Conservation (phyloP, 1,284 basidiomycete genomes). For the Coniferiporia sulphurascens region DNA sequence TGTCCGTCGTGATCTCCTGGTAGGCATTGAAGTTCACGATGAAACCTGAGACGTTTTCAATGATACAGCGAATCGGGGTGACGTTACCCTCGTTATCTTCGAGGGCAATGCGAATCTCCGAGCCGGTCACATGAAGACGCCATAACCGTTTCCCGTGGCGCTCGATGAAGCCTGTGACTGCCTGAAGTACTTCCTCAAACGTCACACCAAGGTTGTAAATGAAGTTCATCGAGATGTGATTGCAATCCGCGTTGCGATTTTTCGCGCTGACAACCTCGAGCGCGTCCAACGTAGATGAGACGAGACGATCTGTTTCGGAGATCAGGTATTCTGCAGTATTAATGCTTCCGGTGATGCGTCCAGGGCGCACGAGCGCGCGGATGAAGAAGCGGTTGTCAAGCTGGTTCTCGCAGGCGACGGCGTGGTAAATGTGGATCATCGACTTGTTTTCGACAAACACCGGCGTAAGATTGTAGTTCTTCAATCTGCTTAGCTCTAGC, state of each 20-base stretch:
- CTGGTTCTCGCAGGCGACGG: conserved; percentile 92
- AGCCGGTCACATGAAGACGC: conserved; percentile 96
- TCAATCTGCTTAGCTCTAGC: conserved; percentile 92
- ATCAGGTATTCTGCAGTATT: conserved; percentile 95
- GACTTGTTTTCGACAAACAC: conserved; percentile 85
- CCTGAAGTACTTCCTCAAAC: conserved; percentile 94
- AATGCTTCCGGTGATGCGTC: conserved; percentile 87
- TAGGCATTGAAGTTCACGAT: conserved; percentile 99
- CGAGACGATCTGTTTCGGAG: conserved; percentile 95
- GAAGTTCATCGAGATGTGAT: conserved; percentile 98
- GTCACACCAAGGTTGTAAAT: conserved; percentile 94
- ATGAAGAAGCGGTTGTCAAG: conserved; percentile 98
- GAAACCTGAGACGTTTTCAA: conserved; percentile 98
- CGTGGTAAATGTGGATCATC: conserved; percentile 96
- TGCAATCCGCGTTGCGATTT: conserved; percentile 88
- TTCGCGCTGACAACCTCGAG: conserved; percentile 88
- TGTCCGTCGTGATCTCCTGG: conserved; percentile 96
- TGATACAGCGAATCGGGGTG: conserved; percentile 93
- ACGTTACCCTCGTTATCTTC: conserved; percentile 92
- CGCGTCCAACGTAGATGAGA: conserved; percentile 92
- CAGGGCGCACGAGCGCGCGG: conserved; percentile 93
- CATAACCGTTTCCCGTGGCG: conserved; percentile 97
- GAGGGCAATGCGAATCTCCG: conserved; percentile 93
- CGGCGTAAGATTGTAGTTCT: conserved; percentile 95
- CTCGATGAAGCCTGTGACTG: conserved; percentile 96